Percentiles rank a stretch among this genome's conserved stretches.
These are phyloP conservation scores for Tulasnella sp. DNA, from an alignment of 768 basidiomycete genomes.

Conservation along the genomic window DNA sequence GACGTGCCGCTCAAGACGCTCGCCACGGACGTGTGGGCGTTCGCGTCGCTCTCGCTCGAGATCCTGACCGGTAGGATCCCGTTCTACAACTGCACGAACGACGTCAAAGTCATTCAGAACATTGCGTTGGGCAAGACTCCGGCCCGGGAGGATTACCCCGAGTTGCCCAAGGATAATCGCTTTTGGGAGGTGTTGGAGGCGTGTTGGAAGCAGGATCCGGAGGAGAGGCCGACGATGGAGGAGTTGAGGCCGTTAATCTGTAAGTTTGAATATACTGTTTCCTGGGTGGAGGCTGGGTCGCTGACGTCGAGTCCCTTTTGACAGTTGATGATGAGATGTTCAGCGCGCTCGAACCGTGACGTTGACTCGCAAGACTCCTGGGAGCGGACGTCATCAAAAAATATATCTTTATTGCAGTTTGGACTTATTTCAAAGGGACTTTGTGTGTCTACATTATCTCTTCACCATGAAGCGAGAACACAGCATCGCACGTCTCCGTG, in stretches of 20 bases:
- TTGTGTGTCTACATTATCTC: background rate
- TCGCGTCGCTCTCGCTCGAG: background rate
- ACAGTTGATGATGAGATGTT: constrained; percentile 7
- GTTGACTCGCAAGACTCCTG: background rate
- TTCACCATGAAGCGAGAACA: background rate
- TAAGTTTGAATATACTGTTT: background rate
- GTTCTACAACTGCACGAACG: constrained; percentile 9
- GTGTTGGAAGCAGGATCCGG: constrained; percentile 7
- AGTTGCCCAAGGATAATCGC: constrained; percentile 1
- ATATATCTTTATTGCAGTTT: background rate
- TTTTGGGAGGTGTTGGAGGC: constrained; percentile 11
- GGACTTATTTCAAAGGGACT: background rate
- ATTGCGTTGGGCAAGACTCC: background rate
- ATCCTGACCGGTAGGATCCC: constrained; percentile 9
- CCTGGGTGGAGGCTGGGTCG: background rate
- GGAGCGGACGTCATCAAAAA: background rate
- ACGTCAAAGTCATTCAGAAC: background rate
- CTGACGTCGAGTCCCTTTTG: background rate
- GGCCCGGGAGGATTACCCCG: constrained; percentile 6
- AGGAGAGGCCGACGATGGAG: constrained; percentile 4
- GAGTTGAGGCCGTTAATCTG: background rate
- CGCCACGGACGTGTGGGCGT: constrained; percentile 5
- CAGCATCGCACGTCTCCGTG: background rate
- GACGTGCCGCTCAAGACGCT: background rate
- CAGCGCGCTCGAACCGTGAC: background rate